Base-by-base conservation (phyloP, 2,329 filamentous ascomycete species). In the Cercospora canescens region DNA sequence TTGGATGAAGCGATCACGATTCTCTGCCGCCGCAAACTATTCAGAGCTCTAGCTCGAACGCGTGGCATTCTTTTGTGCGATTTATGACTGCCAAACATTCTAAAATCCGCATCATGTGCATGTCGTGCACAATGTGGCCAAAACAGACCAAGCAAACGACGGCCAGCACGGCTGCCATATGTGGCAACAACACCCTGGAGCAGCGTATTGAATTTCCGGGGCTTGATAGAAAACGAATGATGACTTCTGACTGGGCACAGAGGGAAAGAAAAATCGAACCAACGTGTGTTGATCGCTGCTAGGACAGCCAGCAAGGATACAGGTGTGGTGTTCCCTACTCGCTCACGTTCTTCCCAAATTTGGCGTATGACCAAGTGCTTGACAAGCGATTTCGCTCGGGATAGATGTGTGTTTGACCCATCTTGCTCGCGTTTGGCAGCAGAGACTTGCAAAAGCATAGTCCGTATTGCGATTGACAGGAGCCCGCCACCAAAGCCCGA, bases 161-260 rank as follows among this genome's bases (percentile, higher is more conserved):
- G 81, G 65, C 84, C 88, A 35, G 78, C 78, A 9, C 68, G 63
- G 64, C 81, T 83, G 62, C 83, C 84, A 55, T 83, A 80, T 0
- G 78, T 78, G 30, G 83, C 80, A 2, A 86, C 82, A 8, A 88
- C 78, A n/a, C 84, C 85, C 50, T 82, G 78, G 6, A 91, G 82
- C 6, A 88, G 67, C 18, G 73, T 71, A 67, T 87, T 84, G 79
- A 88, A 87, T 6, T 82, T 75, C 3, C 74, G 72, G 0, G 79
- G 71, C 12, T 39, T 54, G 9, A 75, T 56, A 14, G 26, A 41
- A 50, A 74, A 70, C 26, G 57, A 30, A 32, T 70, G 55, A 35
- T 64, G 63, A 24, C 35, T 41, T 21, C 60, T 50, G 7, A 35
- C 35, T 8, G 21, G 34, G 45, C 45, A 61, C 11, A 69, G 21